These are phyloP conservation scores for Populus deltoides DNA, from an alignment of 345 rosid species.

Conservation along the genomic window DNA sequence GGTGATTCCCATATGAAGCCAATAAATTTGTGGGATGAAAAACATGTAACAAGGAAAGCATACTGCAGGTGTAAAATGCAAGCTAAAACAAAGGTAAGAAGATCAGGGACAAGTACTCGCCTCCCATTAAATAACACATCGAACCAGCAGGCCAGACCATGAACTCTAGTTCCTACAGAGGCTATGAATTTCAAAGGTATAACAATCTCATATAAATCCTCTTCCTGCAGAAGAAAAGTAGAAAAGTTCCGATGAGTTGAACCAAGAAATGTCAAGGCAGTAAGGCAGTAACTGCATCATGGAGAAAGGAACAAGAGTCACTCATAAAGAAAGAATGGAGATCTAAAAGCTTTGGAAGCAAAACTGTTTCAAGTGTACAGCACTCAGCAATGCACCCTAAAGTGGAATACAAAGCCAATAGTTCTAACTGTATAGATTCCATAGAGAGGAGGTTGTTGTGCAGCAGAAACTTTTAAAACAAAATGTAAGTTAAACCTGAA, in stretches of 20 bases:
- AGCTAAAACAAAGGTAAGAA: background rate
- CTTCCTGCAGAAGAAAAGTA: conserved; percentile 59
- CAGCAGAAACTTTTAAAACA: background rate
- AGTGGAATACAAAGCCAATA: background rate
- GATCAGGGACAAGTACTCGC: conserved; percentile 30
- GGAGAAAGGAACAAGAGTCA: background rate
- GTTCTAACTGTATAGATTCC: background rate
- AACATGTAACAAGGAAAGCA: background rate
- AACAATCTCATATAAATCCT: conserved; percentile 80
- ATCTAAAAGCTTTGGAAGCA: background rate
- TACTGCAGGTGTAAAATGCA: conserved; percentile 1
- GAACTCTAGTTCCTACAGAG: conserved; percentile 82
- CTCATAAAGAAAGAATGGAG: background rate
- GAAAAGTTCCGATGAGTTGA: background rate
- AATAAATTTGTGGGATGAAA: background rate
- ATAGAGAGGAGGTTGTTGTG: background rate
- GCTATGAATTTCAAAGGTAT: conserved; percentile 82
- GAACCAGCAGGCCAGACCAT: conserved; percentile 98
- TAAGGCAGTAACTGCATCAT: background rate
- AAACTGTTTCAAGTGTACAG: background rate
- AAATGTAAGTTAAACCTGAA: background rate
- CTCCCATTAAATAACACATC: conserved; percentile 93
- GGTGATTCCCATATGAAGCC: conserved; percentile 3
- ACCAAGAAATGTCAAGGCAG: conserved; percentile 9
- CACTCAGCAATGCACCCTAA: background rate